These are phyloP conservation scores for Hibiscus mutabilis DNA, from an alignment of 345 rosid genomes.

Conservation along the genomic window DNA sequence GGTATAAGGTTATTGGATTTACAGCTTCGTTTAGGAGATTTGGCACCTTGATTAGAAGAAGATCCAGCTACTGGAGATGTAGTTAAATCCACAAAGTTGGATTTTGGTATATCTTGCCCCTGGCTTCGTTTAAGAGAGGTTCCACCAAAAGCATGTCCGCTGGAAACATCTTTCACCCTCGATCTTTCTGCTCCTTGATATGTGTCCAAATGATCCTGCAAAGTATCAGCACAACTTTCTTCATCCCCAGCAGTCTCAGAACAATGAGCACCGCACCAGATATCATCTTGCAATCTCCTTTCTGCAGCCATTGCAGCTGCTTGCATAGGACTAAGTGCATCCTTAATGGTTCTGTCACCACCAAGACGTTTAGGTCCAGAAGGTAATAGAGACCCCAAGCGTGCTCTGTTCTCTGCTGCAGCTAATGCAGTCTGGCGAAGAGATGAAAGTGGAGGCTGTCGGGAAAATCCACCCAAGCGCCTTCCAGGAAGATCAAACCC, in stretches of 20 bases:
- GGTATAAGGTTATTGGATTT: conserved; percentile 19
- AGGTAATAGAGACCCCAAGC: conserved; percentile 46
- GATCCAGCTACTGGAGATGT: conserved; percentile 13
- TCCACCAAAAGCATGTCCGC: conserved; percentile 3
- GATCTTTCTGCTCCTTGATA: conserved; percentile 21
- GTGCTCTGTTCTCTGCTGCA: conserved; percentile 77
- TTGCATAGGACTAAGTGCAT: conserved; percentile 73
- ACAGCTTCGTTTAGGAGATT: conserved; percentile 38
- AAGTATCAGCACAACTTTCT: conserved; percentile 31
- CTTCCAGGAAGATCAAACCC: conserved; percentile 80
- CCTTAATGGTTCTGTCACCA: conserved; percentile 71
- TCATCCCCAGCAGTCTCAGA: conserved; percentile 37
- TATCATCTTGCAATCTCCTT: conserved; percentile 77
- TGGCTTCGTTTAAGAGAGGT: conserved; percentile 41
- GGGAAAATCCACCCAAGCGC: conserved; percentile 73
- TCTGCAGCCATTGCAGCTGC: conserved; percentile 99
- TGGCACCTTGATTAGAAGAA: conserved; percentile 7
- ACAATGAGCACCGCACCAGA: conserved; percentile 74
- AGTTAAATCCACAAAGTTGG: conserved; percentile 33
- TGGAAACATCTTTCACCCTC: conserved; percentile 15
- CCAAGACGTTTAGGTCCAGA: conserved; percentile 83
- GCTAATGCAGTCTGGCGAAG: conserved; percentile 49
- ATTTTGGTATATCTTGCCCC: conserved; percentile 21
- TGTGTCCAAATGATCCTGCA: conserved; percentile 17
- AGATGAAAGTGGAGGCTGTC: conserved; percentile 59